A percentile compares a stretch with the other conserved stretches of the same genome.
phyloP scores from a whole-genome alignment of 2,329 filamentous ascomycete genomes.

The Diaporthe capsici region DNA sequence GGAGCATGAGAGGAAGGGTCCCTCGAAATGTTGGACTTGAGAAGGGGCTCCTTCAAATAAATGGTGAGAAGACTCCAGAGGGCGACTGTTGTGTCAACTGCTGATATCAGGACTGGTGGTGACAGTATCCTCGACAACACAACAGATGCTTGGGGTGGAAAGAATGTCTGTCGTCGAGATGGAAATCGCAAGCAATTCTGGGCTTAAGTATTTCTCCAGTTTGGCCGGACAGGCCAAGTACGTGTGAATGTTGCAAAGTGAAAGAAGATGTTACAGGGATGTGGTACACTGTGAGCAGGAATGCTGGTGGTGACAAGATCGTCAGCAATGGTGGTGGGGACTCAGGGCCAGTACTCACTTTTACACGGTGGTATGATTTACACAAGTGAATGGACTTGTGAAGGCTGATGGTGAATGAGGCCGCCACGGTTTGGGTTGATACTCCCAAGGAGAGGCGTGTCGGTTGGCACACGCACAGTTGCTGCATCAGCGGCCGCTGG shows the following conservation, averaged over 20 bases:
- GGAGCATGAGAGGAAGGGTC: background rate
- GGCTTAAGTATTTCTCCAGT: background rate
- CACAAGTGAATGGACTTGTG: background rate
- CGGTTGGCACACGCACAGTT: background rate
- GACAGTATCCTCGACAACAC: background rate
- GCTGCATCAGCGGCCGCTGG: background rate
- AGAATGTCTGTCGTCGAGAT: background rate
- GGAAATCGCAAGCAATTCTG: background rate
- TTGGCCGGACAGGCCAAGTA: background rate
- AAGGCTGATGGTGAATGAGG: background rate
- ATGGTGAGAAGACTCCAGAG: background rate
- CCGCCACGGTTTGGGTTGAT: background rate
- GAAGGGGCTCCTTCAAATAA: background rate
- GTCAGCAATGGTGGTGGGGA: background rate
- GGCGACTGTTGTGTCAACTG: background rate
- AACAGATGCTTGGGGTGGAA: background rate
- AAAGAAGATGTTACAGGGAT: background rate
- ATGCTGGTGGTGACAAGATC: background rate
- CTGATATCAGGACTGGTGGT: background rate
- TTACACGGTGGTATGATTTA: background rate
- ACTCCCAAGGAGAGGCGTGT: too few relatives aligned
- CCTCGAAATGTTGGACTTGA: background rate
- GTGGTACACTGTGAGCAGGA: background rate
- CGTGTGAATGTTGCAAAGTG: background rate
- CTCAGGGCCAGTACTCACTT: background rate